Percentiles rank a stretch among this genome's conserved stretches.
phyloP scores from a whole-genome alignment of 2,329 filamentous ascomycete species.

The Colletotrichum lindemuthianum region DNA sequence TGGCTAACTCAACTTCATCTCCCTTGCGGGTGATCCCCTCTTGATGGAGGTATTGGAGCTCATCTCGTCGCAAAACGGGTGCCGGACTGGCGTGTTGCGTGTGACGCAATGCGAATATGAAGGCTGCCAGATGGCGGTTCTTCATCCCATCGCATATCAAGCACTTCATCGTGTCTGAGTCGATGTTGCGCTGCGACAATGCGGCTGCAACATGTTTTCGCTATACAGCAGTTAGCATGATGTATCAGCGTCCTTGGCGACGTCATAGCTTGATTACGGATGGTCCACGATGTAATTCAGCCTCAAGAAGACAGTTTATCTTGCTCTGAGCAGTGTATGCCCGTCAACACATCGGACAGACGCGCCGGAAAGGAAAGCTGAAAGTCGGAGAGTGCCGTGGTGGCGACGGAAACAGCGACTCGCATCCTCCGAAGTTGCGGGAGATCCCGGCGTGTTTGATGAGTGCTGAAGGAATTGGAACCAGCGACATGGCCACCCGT shows the following conservation, averaged over 20 bases:
- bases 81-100: not conserved
- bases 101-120: not conserved
- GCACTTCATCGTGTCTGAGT: too few relatives aligned
- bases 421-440: not conserved
- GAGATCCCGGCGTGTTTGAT: not conserved
- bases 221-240: too few relatives aligned
- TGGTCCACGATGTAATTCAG: too few relatives aligned
- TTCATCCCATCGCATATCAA: too few relatives aligned
- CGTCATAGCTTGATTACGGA: too few relatives aligned
- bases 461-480: not conserved
- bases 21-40: not conserved
- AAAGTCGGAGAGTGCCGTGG: not conserved
- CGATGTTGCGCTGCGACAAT: too few relatives aligned
- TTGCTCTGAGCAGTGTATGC: too few relatives aligned
- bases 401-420: not conserved
- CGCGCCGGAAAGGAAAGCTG: not conserved
- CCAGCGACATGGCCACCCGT: not conserved
- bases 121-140: too few relatives aligned
- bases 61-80: conserved; percentile 12
- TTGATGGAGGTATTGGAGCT: not conserved
- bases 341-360: not conserved
- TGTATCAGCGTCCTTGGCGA: too few relatives aligned
- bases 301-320: too few relatives aligned
- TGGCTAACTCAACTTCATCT: conserved; percentile 15
- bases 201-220: too few relatives aligned